Conservation (phyloP, 1,284 basidiomycete genomes). For the Lentinula novae-zelandiae region DNA sequence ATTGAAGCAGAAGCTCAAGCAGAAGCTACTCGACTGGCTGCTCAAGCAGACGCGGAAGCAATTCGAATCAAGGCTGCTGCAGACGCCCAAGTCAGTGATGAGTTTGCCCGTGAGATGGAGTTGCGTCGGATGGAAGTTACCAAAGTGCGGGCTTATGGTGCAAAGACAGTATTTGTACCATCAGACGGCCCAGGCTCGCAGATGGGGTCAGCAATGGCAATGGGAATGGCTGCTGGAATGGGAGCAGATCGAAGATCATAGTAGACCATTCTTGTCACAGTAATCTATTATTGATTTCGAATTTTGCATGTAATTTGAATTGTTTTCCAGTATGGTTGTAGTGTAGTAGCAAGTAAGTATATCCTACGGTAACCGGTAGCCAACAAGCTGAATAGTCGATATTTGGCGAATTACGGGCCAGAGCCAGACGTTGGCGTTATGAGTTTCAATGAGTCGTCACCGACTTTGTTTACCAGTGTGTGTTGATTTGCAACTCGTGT, state of each 20-base stretch:
- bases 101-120: conserved; percentile 75
- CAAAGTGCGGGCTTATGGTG: conserved; percentile 62
- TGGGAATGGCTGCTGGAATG: conserved; percentile 64
- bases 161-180: conserved; percentile 69
- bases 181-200: conserved; percentile 52
- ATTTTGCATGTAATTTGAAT: background rate
- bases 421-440: background rate
- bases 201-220: conserved; percentile 56
- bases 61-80: conserved; percentile 60
- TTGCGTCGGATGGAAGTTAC: conserved; percentile 61
- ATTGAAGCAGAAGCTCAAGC: conserved; percentile 63
- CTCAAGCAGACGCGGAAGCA: conserved; percentile 71
- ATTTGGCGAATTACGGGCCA: conserved; percentile 1
- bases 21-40: conserved; percentile 65
- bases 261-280: background rate
- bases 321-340: background rate
- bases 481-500: background rate
- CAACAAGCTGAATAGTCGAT: conserved; percentile 4
- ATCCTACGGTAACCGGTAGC: background rate
- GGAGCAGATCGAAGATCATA: conserved; percentile 31
- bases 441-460: background rate
- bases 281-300: background rate
- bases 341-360: background rate
- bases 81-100: conserved; percentile 55
- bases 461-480: conserved; percentile 7